Percentiles rank a stretch among this genome's conserved stretches.
Conservation (phyloP, 257 asterid species). For the Voacanga thouarsii region DNA sequence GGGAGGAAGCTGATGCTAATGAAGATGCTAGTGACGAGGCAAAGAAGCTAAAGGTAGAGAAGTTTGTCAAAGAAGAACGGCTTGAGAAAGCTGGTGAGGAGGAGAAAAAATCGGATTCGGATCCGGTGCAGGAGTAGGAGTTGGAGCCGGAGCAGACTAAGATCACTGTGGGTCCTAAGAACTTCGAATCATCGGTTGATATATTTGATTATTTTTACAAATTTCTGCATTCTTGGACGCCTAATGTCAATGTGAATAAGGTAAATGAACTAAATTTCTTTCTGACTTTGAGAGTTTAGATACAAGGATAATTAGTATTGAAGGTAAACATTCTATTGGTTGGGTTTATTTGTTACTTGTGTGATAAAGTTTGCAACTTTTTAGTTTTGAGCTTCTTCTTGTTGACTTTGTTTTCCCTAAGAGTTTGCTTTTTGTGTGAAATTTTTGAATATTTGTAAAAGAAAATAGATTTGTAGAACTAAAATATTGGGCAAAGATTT, state of each 20-base stretch:
- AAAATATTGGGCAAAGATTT: too few relatives aligned
- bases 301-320: background rate
- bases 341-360: background rate
- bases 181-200: slow-evolving; percentile 57
- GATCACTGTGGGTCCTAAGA: slow-evolving; percentile 58
- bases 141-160: slow-evolving; percentile 10
- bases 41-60: slow-evolving; percentile 44
- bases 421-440: too few relatives aligned
- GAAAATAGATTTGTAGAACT: background rate
- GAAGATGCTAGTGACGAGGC: slow-evolving; percentile 26
- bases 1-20: slow-evolving; percentile 48
- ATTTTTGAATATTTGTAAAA: background rate
- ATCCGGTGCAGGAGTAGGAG: too few relatives aligned
- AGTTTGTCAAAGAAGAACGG: slow-evolving; percentile 11
- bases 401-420: background rate
- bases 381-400: background rate
- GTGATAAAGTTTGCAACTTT: background rate
- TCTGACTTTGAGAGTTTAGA: too few relatives aligned
- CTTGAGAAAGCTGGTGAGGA: too few relatives aligned
- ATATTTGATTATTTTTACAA: slow-evolving; percentile 74
- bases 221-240: slow-evolving; percentile 66
- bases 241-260: slow-evolving; percentile 63
- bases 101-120: slow-evolving; percentile 19
- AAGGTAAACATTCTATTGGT: background rate
- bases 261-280: slow-evolving; percentile 32